Percentiles rank a stretch among this genome's conserved stretches.
Conservation (phyloP, 805 yeast species). For the Ogataea saltuana region DNA sequence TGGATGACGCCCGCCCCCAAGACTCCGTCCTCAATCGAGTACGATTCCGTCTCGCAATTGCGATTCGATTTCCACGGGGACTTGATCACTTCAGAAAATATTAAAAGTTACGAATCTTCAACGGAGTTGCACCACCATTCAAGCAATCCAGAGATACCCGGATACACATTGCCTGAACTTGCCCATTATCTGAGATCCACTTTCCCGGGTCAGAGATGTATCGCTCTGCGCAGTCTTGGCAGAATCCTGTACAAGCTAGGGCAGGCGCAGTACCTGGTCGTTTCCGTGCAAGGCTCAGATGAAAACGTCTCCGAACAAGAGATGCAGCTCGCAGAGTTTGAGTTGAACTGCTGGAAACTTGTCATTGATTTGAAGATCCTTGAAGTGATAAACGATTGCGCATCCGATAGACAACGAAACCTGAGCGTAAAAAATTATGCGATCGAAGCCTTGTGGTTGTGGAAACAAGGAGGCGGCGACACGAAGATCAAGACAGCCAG, state of each 20-base stretch:
- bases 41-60: constrained; percentile 62
- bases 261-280: constrained; percentile 47
- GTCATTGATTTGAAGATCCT: constrained; percentile 61
- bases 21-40: constrained; percentile 39
- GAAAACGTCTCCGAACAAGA: constrained; percentile 34
- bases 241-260: constrained; percentile 82
- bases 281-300: constrained; percentile 31
- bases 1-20: constrained; percentile 85
- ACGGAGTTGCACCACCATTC: constrained; percentile 92
- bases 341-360: constrained; percentile 67
- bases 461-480: constrained; percentile 61
- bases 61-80: constrained; percentile 89
- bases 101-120: constrained; percentile 15
- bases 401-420: constrained; percentile 62
- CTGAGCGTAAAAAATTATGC: constrained; percentile 81
- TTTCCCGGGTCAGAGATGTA: constrained; percentile 79
- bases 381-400: constrained; percentile 65
- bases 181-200: constrained; percentile 77
- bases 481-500: constrained; percentile 25
- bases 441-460: constrained; percentile 86
- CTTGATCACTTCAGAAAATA: constrained; percentile 47
- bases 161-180: constrained; percentile 84
- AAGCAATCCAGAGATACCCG: constrained; percentile 84
- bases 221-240: constrained; percentile 86
- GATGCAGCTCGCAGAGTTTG: constrained; percentile 45